A percentile compares a stretch with the other conserved stretches of the same genome.
Conservation (phyloP, 106 monocot genomes). For the Allium sativum region DNA sequence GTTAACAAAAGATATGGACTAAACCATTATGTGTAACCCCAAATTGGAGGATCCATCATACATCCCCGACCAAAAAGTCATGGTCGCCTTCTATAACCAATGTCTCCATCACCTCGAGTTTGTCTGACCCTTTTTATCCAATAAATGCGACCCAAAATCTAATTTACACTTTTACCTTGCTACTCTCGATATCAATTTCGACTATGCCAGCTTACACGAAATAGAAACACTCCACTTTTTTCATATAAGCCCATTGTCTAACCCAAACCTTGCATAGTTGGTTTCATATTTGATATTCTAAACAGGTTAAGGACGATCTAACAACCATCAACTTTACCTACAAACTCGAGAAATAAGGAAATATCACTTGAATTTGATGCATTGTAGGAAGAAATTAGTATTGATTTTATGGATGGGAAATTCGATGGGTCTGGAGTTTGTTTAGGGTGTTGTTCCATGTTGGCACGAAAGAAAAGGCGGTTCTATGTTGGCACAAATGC, state of each 20-base stretch:
- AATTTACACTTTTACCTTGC: conserved; percentile 5
- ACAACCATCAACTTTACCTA: conserved; percentile 11
- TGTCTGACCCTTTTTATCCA: conserved; percentile 13
- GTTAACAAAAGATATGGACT: neutral
- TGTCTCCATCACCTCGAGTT: conserved; percentile 1
- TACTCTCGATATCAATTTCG: conserved; percentile 12
- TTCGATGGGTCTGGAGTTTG: neutral
- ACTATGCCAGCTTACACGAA: conserved; percentile 24
- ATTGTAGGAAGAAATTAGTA: neutral
- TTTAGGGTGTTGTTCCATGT: conserved; percentile 20
- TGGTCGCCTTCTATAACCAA: conserved; percentile 2
- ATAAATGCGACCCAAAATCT: conserved; percentile 18
- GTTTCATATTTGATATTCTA: conserved; percentile 10
- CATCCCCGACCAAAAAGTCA: conserved; percentile 7
- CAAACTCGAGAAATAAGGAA: conserved; percentile 7
- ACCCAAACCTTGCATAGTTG: conserved; percentile 25
- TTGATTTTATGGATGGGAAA: conserved; percentile 4
- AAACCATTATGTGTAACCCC: neutral
- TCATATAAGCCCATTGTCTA: conserved; percentile 14
- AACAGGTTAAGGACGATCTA: neutral
- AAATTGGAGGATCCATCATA: conserved; percentile 7
- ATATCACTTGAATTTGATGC: conserved; percentile 5
- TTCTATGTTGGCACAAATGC: conserved; percentile 18
- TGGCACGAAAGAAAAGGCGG: conserved; percentile 3
- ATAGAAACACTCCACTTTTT: conserved; percentile 8